Base-by-base conservation (phyloP, 257 asterid genomes). In the Gentiana straminea region DNA sequence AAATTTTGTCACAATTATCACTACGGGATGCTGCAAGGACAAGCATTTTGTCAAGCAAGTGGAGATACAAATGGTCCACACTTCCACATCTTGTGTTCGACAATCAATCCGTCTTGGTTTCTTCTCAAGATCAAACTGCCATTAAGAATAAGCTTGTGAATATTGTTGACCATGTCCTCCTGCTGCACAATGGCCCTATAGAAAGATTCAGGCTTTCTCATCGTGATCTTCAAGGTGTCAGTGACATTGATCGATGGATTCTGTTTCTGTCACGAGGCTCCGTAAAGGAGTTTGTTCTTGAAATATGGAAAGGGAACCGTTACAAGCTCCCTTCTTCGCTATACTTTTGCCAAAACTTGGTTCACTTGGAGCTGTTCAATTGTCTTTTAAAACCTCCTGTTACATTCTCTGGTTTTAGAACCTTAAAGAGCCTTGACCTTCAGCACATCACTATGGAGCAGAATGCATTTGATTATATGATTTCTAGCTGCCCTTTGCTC, bases 401-500 rank as follows among this genome's bases (percentile, higher is more conserved):
- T 54, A 61, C 71, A 52, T 91, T 91, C 68, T 51, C 49, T 64
- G 98, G 98, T 61, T 91, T 84, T 70, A 83, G 69, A 68, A 75
- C 69, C 71, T 77, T 91, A 80, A 84, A 83, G 70, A 91, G 95
- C 74, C 89, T 91, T 34, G 96, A 91, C 73, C 96, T 91, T 70
- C 98, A 91, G 81, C 96, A 83, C 67, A 87, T 91, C 60, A 84
- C 95, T 38, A 91, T 91, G 95, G 96, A 91, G 44, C 98, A 91
- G 65, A 68, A 58, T 70, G 89, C 83, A 44, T 91, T 91, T 71
- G 96, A 87, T 68, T 64, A 71, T 66, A 72, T 91, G 77, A 73
- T 91, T 66, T 73, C 80, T 45, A 78, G 72, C 64, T 91, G 96
- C 67, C 87, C 85, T 65, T 67, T 79, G 62, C 94, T 91, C 13